Base-by-base conservation (phyloP, 768 basidiomycete species). In the Coprinopsis strossmayeri region DNA sequence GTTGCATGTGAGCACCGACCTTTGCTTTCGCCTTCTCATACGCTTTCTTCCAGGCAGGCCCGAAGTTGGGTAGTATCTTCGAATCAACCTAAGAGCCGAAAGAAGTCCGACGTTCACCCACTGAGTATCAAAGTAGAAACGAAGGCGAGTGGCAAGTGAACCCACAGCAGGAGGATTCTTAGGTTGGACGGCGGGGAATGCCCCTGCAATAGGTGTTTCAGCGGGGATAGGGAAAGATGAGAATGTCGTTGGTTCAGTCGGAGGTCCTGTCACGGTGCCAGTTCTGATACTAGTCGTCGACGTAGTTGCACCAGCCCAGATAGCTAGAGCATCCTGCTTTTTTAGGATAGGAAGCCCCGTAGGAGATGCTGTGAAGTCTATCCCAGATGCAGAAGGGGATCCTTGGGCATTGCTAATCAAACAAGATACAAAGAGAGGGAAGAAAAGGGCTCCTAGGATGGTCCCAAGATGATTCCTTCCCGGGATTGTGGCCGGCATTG, bases 211-310 rank as follows among this genome's bases (percentile, higher is more conserved):
- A 5, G 85, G 72, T 0, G 65, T 55, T 46, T 79, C 73, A 0
- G 78, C 74, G 13, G 85, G 82, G 12, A 76, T 69, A 1, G 84
- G 81, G 69, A 76, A 84, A 2, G 82, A 74, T 11, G 72, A 64
- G 69, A 86, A 84, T 1, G 72, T 54, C 46, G 57, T 50, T 21
- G 54, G 51, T n/a, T 38, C 44, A 25, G 54, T 37, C 13, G 48
- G 45, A 15, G 48, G 15, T 32, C 37, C 25, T 24, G 37, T 24
- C n/a, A 34, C 26, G 49, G 32, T 25, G 25, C 45, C 41, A 25
- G 35, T 28, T 12, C 26, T 21, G 7, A 35, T 13, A 15, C 38
- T 30, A 20, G 42, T 30, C 1, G 37, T 28, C 2, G 42, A 49
- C 30, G 45, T 48, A 17, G 46, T 39, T 25, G 46, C 25, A 10